Evolutionary conservation across 2,329 filamentous ascomycete species (phyloP).

Genomic region (Dothideomycetidae sp.): DNA sequence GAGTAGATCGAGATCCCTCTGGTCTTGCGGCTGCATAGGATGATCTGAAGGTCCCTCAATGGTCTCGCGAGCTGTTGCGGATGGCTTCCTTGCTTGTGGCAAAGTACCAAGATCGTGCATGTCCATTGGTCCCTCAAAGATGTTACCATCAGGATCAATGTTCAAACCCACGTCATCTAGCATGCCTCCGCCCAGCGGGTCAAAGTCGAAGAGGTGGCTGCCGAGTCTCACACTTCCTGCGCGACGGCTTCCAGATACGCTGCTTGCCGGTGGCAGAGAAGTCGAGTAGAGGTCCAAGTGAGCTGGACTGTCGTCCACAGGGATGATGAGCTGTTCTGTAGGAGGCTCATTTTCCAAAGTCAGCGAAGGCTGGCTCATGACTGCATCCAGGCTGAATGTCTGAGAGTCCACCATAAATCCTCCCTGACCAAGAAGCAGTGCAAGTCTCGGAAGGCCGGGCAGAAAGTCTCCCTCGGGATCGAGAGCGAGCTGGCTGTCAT

Average conservation of each 20-base stretch:
- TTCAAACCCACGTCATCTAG: conserved; percentile 34
- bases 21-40: background rate
- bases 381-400: conserved; percentile 29
- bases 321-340: background rate
- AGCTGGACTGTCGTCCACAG: background rate
- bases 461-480: background rate
- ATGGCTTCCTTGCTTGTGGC: too few relatives aligned
- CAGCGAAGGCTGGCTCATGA: conserved; percentile 16
- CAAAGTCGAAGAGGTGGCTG: conserved; percentile 3
- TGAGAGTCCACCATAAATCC: conserved; percentile 26
- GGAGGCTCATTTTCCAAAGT: conserved; percentile 1
- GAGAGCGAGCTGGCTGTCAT: conserved; percentile 60
- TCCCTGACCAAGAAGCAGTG: conserved; percentile 44
- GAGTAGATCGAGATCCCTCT: conserved; percentile 7
- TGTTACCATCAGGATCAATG: conserved; percentile 47
- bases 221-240: background rate
- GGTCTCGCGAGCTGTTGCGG: too few relatives aligned
- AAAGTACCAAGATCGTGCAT: too few relatives aligned
- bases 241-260: conserved; percentile 1
- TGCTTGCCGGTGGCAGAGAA: background rate
- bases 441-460: conserved; percentile 42
- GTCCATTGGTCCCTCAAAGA: conserved; percentile 32
- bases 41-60: too few relatives aligned
- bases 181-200: conserved; percentile 14
- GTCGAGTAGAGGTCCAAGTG: background rate